phyloP scores from a whole-genome alignment of 139 green algal species.

The Parachlorella kessleri region DNA sequence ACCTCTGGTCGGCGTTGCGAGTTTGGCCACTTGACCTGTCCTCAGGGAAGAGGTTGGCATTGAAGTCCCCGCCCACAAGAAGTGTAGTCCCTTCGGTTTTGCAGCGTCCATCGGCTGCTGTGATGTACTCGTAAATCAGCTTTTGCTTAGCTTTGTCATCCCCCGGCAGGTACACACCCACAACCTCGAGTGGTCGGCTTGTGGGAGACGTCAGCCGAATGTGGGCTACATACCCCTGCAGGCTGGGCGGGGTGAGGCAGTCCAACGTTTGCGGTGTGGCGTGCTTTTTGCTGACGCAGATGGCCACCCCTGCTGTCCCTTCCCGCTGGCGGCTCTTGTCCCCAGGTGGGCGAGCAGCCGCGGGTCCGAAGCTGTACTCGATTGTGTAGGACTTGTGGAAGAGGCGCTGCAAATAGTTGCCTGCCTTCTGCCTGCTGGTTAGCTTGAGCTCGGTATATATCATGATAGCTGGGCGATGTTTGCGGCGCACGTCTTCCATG shows the following conservation, averaged over 20 bases:
- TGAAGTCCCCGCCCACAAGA: background rate
- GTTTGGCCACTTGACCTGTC: background rate
- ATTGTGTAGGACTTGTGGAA: no score
- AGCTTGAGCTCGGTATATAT: no score
- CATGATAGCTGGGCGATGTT: no score
- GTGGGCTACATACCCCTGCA: background rate
- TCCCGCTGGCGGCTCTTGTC: background rate
- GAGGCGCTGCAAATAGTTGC: no score
- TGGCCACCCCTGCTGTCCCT: background rate
- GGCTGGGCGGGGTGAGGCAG: background rate
- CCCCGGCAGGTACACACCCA: background rate
- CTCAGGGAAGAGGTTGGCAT: background rate
- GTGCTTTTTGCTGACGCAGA: background rate
- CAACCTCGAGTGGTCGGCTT: background rate
- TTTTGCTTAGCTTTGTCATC: background rate
- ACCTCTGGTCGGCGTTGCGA: background rate
- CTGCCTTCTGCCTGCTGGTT: no score
- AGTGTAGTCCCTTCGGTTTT: background rate
- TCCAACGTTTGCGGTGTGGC: background rate
- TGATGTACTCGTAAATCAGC: background rate
- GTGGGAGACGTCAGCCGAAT: background rate
- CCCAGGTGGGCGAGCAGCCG: no score
- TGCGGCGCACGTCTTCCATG: no score
- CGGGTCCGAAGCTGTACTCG: no score
- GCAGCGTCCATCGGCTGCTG: background rate